Evolutionary conservation across 495 filamentous ascomycete species (phyloP).

Genomic region (Lindgomyces ingoldianus): DNA sequence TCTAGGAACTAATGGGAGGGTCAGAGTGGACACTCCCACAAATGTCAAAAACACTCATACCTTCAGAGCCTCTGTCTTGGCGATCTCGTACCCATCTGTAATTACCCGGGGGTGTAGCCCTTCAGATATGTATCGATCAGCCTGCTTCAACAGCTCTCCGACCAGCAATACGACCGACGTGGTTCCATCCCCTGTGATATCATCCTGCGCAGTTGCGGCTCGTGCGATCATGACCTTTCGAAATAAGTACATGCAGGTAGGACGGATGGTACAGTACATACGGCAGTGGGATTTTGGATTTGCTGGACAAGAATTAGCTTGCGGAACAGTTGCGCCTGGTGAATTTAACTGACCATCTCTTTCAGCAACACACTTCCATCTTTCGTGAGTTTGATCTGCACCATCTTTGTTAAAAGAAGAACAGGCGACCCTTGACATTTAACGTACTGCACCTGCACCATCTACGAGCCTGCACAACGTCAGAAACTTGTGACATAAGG

Average conservation of each 20-base stretch:
- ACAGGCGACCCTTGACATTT: background rate
- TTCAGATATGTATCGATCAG: conserved; percentile 89
- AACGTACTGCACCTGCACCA: conserved; percentile 82
- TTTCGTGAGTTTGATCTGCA: conserved; percentile 96
- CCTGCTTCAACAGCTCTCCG: conserved; percentile 96
- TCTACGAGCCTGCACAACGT: conserved; percentile 75
- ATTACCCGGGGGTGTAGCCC: conserved; percentile 95
- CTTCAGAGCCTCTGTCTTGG: conserved; percentile 90
- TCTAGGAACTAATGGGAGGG: conserved; percentile 73
- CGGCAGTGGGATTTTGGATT: conserved; percentile 87
- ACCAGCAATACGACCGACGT: conserved; percentile 95
- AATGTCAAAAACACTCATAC: conserved; percentile 46
- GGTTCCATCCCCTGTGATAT: conserved; percentile 97
- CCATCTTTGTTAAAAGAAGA: background rate
- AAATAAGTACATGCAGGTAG: conserved; percentile 20
- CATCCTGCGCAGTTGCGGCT: conserved; percentile 96
- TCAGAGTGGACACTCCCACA: background rate
- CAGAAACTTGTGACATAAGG: conserved; percentile 2
- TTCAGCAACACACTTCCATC: conserved; percentile 93
- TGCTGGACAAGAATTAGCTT: conserved; percentile 47
- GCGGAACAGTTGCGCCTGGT: background rate
- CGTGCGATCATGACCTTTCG: conserved; percentile 90
- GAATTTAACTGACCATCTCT: conserved; percentile 76
- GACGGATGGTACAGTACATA: conserved; percentile 46
- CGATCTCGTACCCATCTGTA: conserved; percentile 96